Evolutionary conservation across 164 flowering plant species (phyloP).

Genomic region (Nymphaea thermarum): DNA sequence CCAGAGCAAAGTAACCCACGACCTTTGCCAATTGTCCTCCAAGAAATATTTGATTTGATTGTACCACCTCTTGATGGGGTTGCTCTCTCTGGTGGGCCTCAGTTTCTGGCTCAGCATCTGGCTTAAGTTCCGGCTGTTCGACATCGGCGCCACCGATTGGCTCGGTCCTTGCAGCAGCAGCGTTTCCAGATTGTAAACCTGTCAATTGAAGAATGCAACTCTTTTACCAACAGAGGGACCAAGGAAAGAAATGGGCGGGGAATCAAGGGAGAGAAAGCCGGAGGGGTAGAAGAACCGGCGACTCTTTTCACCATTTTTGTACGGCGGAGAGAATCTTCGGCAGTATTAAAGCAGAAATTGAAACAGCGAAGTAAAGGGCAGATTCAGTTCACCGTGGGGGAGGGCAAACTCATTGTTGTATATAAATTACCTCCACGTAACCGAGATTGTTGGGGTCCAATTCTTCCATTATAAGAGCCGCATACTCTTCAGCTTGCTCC

Average conservation of each 20-base stretch:
- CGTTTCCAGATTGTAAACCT: slow-evolving; percentile 23
- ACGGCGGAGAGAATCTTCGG: not conserved
- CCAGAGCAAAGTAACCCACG: slow-evolving; percentile 44
- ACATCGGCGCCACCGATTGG: slow-evolving; percentile 10
- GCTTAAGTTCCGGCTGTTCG: slow-evolving; percentile 16
- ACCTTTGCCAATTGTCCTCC: slow-evolving; percentile 38
- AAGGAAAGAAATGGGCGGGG: not conserved
- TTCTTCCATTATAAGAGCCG: slow-evolving; percentile 61
- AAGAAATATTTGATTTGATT: slow-evolving; percentile 27
- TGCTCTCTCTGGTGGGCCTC: slow-evolving; percentile 19
- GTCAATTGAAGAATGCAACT: not conserved
- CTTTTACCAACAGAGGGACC: not conserved
- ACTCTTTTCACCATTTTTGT: too few relatives aligned
- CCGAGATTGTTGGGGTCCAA: slow-evolving; percentile 38
- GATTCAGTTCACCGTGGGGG: not conserved
- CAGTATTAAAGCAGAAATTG: not conserved
- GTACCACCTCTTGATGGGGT: slow-evolving; percentile 28
- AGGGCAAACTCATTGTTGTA: not conserved
- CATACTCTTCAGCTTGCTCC: slow-evolving; percentile 44
- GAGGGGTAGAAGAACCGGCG: too few relatives aligned
- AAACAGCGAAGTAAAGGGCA: too few relatives aligned
- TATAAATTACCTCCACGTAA: slow-evolving; percentile 27
- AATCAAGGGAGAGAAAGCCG: too few relatives aligned
- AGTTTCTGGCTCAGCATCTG: slow-evolving; percentile 28
- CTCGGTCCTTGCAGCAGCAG: slow-evolving; percentile 23